phyloP scores from a whole-genome alignment of 108 stramenopile genomes.

The Nitzschia palea region DNA sequence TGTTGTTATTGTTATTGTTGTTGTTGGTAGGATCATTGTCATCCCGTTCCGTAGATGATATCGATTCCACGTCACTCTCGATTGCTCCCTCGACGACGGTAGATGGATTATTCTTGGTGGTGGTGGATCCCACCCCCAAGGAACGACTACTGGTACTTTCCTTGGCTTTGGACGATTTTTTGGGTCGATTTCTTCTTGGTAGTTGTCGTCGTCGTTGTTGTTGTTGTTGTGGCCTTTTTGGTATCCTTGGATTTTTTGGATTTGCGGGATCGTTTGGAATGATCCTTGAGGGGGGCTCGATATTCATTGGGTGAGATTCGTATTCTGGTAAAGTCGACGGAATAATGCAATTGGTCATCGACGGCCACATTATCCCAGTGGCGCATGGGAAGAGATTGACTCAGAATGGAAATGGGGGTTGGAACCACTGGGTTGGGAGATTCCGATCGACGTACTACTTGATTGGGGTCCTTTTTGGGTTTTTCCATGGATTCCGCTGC shows the following conservation, averaged over 20 bases:
- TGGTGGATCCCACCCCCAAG: too few relatives aligned
- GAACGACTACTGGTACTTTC: too few relatives aligned
- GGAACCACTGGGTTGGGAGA: not conserved
- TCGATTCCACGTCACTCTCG: too few relatives aligned
- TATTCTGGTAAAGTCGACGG: not conserved
- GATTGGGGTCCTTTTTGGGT: too few relatives aligned
- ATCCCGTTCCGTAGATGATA: too few relatives aligned
- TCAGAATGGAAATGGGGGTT: not conserved
- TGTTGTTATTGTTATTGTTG: too few relatives aligned
- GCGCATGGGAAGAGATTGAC: not conserved
- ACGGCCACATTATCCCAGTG: not conserved
- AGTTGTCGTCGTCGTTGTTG: not conserved
- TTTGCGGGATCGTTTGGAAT: constrained; percentile 1
- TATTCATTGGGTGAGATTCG: constrained; percentile 4
- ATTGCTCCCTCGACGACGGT: too few relatives aligned
- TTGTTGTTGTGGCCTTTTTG: not conserved
- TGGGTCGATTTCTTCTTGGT: not conserved
- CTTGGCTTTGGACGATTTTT: too few relatives aligned
- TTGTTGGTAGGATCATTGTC: too few relatives aligned
- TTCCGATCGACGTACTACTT: not conserved
- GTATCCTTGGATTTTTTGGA: not conserved
- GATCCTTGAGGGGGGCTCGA: constrained; percentile 13
- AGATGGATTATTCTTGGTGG: too few relatives aligned
- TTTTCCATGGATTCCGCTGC: too few relatives aligned
- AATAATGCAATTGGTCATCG: not conserved